These are phyloP conservation scores for Mycena kentingensis DNA, from an alignment of 768 basidiomycete genomes.

Conservation along the genomic window DNA sequence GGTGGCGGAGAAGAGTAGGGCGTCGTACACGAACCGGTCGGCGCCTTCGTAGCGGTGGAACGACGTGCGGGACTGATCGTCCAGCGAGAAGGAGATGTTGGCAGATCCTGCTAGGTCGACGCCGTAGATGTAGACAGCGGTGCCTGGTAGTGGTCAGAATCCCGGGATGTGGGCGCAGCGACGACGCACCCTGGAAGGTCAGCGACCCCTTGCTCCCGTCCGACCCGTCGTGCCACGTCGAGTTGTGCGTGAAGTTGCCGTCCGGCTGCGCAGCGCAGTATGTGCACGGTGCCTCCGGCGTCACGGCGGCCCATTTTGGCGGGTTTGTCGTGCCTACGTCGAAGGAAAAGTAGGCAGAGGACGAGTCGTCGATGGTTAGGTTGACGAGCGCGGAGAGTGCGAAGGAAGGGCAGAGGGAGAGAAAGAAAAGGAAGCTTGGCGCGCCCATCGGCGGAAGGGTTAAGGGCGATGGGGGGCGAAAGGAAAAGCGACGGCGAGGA, in stretches of 20 bases:
- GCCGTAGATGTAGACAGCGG: neutral
- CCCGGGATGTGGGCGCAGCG: neutral
- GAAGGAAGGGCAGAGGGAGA: too few species aligned
- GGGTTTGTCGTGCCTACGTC: neutral
- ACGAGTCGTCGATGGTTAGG: constrained; percentile 9
- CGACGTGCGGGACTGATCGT: neutral
- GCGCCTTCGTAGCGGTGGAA: neutral
- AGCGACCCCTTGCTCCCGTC: neutral
- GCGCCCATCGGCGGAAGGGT: too few species aligned
- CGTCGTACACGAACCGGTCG: neutral
- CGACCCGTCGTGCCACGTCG: constrained; percentile 7
- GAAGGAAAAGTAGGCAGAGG: neutral
- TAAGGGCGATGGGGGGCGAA: too few species aligned
- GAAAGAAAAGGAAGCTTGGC: too few species aligned
- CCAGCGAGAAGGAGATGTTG: neutral
- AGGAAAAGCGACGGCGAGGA: too few species aligned
- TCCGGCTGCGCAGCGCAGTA: constrained; percentile 14
- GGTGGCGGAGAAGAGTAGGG: neutral
- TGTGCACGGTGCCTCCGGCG: neutral
- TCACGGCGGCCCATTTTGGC: neutral
- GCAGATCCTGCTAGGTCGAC: neutral
- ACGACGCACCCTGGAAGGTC: neutral
- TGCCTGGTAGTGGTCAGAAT: neutral
- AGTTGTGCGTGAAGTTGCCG: neutral
- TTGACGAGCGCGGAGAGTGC: constrained; percentile 5